Conservation (phyloP, 2,329 filamentous ascomycete species). For the Chaetomium sp. region DNA sequence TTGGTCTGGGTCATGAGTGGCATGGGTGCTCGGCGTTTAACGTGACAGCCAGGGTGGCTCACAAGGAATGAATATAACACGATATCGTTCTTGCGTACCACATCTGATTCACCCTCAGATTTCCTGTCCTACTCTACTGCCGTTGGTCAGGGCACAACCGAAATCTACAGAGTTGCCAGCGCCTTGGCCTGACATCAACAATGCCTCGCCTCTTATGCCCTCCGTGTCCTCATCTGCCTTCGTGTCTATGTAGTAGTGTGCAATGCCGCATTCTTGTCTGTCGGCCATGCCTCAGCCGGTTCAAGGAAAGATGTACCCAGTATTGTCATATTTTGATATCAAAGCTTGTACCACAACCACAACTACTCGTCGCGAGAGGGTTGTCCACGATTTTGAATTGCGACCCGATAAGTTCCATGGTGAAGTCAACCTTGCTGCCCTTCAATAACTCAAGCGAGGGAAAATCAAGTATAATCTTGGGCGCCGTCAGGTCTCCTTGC, state of each 20-base stretch:
- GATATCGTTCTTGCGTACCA: constrained; percentile 31
- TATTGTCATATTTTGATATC: constrained; percentile 73
- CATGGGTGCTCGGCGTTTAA: constrained; percentile 44
- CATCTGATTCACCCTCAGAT: constrained; percentile 28
- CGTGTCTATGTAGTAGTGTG: constrained; percentile 4
- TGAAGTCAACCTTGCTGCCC: constrained; percentile 95
- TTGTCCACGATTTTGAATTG: constrained; percentile 98
- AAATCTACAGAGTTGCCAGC: constrained; percentile 33
- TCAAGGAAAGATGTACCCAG: too few species aligned
- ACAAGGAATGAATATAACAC: constrained; percentile 41
- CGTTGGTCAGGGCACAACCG: constrained; percentile 28
- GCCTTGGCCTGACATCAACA: constrained; percentile 24
- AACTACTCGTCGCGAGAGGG: constrained; percentile 87
- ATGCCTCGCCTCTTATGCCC: not conserved
- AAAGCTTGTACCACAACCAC: constrained; percentile 96
- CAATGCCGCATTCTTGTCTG: not conserved
- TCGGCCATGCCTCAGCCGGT: not conserved
- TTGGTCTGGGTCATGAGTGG: constrained; percentile 37
- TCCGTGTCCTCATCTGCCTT: too few species aligned
- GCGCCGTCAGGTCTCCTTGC: constrained; percentile 40
- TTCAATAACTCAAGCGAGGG: constrained; percentile 85
- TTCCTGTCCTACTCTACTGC: constrained; percentile 31
- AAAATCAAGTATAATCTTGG: constrained; percentile 89
- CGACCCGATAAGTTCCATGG: constrained; percentile 82
- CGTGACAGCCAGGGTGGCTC: constrained; percentile 36